Evolutionary conservation across 1,284 basidiomycete species (phyloP), one percentile per base, ranked within the genome.

Genomic region (Leccinum pseudoinsigne): DNA sequence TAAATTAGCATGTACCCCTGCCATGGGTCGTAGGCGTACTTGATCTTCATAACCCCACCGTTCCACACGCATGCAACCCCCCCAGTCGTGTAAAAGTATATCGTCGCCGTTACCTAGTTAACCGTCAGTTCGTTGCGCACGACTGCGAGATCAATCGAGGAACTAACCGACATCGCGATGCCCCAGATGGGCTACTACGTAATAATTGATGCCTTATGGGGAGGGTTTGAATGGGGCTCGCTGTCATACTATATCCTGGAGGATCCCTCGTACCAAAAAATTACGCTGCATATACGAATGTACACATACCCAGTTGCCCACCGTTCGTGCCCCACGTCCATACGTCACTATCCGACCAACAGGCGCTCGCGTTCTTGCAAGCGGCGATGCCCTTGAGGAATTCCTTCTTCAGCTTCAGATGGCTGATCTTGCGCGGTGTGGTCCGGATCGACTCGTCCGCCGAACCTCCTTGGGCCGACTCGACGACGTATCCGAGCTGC

Each of bases 311-410:
- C 4, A 99, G 82, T 74, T 99, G 97, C 0, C 97, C 97, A 38
- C 84, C 85, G 76, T 98, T 98, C 26, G 92, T 95, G 0, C 97
- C 97, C 96, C 96, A 99, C 0, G 96, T 97, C 78, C 87, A 98
- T 0, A 98, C 84, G n/a, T 89, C 86, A n/a, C 73, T 75, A 14
- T 84, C 83, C 1, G 95, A 97, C 90, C 94, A 99, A 73, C 94
- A 97, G 2, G 88, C 95, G 21, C 93, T 95, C 26, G 94, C 92
- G 26, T 88, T 88, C 71, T 93, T 91, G 66, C 92, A 94, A 0
- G 95, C 95, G 1, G 95, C 93, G 4, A 97, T 84, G 18, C 97
- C 97, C 21, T 82, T 77, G 0, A 97, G 88, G 26, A 81, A 69
- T 68, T 95, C 93, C 75, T 91, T 94, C 81, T 90, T 93, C 66